A percentile compares a stretch with the other conserved stretches of the same genome.
Evolutionary conservation across 148 eudicot species (phyloP).

Genomic region (Mesembryanthemum crystallinum): DNA sequence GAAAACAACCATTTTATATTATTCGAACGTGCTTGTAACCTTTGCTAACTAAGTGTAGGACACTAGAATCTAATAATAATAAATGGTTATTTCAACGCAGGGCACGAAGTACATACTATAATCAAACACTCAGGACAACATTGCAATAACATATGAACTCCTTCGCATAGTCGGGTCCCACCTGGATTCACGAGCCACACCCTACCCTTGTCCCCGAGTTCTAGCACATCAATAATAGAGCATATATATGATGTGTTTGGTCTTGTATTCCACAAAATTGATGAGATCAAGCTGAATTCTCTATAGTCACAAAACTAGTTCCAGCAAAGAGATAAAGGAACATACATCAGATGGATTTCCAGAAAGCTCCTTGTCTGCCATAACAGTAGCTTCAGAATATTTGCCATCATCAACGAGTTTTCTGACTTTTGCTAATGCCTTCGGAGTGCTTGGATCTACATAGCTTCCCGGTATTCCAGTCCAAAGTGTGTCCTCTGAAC

Average conservation of each 20-base stretch:
- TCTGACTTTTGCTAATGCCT: conserved; percentile 51
- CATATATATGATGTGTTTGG: not conserved
- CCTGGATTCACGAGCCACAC: not conserved
- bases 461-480: conserved; percentile 73
- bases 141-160: too few species aligned
- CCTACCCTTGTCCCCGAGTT: not conserved
- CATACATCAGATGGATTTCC: conserved; percentile 59
- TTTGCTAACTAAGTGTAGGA: too few species aligned
- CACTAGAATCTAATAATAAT: too few species aligned
- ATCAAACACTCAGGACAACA: not conserved
- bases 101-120: not conserved
- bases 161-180: not conserved
- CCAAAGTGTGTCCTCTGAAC: conserved; percentile 87
- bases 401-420: conserved; percentile 65
- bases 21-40: too few species aligned
- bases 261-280: not conserved
- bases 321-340: conserved; percentile 7
- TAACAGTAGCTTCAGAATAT: conserved; percentile 61
- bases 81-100: too few species aligned
- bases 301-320: not conserved
- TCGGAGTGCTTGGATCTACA: conserved; percentile 51
- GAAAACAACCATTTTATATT: too few species aligned
- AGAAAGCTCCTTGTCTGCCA: conserved; percentile 49
- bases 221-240: not conserved
- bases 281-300: not conserved